A percentile compares a stretch with the other conserved stretches of the same genome.
These are phyloP conservation scores for Debaryomyces subglobosus DNA, from an alignment of 1,139 yeast genomes.

Conservation along the genomic window DNA sequence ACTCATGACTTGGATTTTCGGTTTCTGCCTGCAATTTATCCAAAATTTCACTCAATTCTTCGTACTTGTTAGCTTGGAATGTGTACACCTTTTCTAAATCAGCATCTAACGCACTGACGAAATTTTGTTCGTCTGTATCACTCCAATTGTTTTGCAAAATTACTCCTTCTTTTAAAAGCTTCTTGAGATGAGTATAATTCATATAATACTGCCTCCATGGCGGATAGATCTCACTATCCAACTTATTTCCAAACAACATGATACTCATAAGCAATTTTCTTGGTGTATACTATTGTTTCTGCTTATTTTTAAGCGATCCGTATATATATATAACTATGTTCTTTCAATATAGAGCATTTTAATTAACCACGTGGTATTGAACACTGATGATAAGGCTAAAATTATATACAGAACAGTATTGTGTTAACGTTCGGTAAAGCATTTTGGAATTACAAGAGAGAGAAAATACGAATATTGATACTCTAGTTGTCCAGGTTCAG, in stretches of 20 bases:
- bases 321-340: not conserved
- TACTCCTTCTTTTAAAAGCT: slow-evolving; percentile 78
- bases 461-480: not conserved
- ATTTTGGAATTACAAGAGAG: not conserved
- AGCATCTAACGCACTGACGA: slow-evolving; percentile 78
- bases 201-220: slow-evolving; percentile 91
- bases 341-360: not conserved
- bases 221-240: slow-evolving; percentile 77
- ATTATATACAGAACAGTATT: not conserved
- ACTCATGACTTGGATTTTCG: slow-evolving; percentile 34
- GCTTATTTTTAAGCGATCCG: not conserved
- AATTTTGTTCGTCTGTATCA: slow-evolving; percentile 79
- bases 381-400: not conserved
- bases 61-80: slow-evolving; percentile 75
- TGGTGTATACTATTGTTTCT: not conserved
- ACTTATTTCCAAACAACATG: slow-evolving; percentile 89
- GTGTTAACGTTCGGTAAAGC: not conserved
- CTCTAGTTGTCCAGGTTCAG: not conserved
- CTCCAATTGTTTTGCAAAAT: slow-evolving; percentile 63
- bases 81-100: slow-evolving; percentile 93
- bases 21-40: slow-evolving; percentile 59
- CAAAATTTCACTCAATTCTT: slow-evolving; percentile 66
- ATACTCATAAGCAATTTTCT: slow-evolving; percentile 11
- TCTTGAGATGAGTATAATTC: slow-evolving; percentile 77
- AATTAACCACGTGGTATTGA: not conserved